Conservation (phyloP, 495 filamentous ascomycete species). For the Neurospora sp. region DNA sequence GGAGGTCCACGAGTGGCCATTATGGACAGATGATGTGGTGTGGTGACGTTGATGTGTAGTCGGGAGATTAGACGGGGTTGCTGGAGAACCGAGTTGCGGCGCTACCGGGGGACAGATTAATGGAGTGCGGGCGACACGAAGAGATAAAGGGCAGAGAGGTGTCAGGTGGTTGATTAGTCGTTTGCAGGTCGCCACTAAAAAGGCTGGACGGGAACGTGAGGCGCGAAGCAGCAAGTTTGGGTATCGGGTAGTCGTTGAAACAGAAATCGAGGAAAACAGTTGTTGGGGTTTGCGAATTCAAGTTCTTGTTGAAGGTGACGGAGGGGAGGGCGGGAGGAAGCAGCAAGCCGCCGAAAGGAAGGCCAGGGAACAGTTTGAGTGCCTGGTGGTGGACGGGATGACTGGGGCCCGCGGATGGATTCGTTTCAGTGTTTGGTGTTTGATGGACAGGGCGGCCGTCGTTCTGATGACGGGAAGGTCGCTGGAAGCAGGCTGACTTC, state of each 20-base stretch:
- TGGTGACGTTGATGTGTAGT: background rate
- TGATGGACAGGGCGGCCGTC: background rate
- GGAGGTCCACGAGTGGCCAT: slow-evolving; percentile 78
- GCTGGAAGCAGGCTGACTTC: background rate
- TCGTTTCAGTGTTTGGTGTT: background rate
- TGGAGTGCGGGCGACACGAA: background rate
- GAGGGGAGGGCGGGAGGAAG: background rate
- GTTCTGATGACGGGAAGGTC: background rate
- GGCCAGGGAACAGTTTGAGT: background rate
- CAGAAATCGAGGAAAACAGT: background rate
- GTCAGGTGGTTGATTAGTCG: background rate
- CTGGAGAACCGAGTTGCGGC: slow-evolving; percentile 4
- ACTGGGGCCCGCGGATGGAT: background rate
- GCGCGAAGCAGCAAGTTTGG: background rate
- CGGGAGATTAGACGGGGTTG: background rate
- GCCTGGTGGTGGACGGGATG: background rate
- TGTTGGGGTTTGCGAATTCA: background rate
- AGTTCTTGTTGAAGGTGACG: background rate
- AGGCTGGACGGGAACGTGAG: background rate
- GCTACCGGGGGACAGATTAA: slow-evolving; percentile 1
- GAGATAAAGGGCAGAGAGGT: background rate
- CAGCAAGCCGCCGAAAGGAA: background rate
- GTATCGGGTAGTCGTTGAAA: background rate
- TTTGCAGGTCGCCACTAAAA: background rate
- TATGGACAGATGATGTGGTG: slow-evolving; percentile 16